Evolutionary conservation across 2,329 filamentous ascomycete genomes (phyloP).

Genomic region (Phymatotrichopsis omnivora): DNA sequence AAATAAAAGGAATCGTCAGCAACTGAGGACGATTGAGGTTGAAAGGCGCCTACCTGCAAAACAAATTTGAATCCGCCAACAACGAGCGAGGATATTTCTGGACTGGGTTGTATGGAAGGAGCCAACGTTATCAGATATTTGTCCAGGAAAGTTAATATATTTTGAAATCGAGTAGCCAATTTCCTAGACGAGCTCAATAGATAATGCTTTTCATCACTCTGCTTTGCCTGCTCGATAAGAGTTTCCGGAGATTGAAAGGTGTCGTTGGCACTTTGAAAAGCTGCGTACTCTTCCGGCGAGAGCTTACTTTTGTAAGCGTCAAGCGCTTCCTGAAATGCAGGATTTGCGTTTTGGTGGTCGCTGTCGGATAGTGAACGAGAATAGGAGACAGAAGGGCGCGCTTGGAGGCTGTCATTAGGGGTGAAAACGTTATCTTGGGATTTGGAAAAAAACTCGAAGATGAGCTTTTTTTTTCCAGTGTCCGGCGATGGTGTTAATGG

Average conservation of each 20-base stretch:
- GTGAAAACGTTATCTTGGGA: constrained; percentile 2
- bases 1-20: no score
- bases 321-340: constrained; percentile 1
- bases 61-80: constrained; percentile 8
- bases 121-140: constrained; percentile 6
- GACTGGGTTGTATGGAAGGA: not conserved
- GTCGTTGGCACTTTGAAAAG: not conserved
- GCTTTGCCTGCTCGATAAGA: not conserved
- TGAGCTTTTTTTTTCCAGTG: no score
- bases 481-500: no score
- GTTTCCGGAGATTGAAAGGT: constrained; percentile 1
- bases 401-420: not conserved
- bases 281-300: constrained; percentile 3
- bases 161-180: constrained; percentile 1
- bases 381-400: not conserved
- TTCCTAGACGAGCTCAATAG: not conserved
- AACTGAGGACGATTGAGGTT: no score
- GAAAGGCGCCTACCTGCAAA: constrained; percentile 5
- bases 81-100: constrained; percentile 8
- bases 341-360: not conserved
- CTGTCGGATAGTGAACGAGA: not conserved
- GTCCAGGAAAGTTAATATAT: constrained; percentile 2
- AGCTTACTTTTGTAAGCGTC: not conserved
- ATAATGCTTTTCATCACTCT: not conserved
- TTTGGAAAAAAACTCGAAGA: constrained; percentile 1